phyloP scores from a whole-genome alignment of 1,139 yeast species.

The Geotrichum candidum region DNA sequence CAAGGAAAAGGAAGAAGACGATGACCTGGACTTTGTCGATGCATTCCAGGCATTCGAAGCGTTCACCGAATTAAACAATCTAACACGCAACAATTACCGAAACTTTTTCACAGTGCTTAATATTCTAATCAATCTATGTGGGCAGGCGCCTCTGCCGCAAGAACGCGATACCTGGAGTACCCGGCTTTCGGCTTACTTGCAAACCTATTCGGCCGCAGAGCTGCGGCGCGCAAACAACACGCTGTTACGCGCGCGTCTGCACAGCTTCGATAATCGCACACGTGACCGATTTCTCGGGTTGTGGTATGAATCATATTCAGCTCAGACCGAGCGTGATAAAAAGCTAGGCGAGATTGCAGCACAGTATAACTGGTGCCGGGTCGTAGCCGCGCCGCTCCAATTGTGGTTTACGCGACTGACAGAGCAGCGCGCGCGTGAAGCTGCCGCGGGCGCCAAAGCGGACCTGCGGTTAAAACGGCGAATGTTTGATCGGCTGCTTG shows the following conservation, averaged over 20 bases:
- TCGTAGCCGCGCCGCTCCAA: not conserved
- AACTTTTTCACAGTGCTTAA: conserved; percentile 13
- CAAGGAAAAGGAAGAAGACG: not conserved
- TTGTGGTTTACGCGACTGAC: not conserved
- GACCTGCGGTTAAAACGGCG: not conserved
- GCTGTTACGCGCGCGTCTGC: conserved; percentile 9
- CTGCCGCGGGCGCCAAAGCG: not conserved
- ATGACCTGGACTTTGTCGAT: conserved; percentile 22
- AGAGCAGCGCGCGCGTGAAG: not conserved
- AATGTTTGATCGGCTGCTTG: not conserved
- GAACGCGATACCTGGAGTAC: conserved; percentile 8
- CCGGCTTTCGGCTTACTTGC: conserved; percentile 6
- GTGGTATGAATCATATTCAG: conserved; percentile 15
- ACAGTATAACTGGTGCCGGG: not conserved
- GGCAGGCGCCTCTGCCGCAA: not conserved
- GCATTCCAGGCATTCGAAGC: conserved; percentile 25
- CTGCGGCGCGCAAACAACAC: conserved; percentile 6
- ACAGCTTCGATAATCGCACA: conserved; percentile 13
- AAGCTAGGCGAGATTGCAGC: conserved; percentile 7
- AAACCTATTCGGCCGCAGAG: conserved; percentile 9
- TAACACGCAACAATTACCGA: conserved; percentile 13
- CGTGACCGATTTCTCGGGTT: conserved; percentile 15
- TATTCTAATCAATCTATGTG: conserved; percentile 13
- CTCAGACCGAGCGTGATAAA: conserved; percentile 1
- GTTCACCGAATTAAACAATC: conserved; percentile 22